Base-by-base conservation (phyloP, 805 yeast genomes). In the Millerozyma acaciae region DNA sequence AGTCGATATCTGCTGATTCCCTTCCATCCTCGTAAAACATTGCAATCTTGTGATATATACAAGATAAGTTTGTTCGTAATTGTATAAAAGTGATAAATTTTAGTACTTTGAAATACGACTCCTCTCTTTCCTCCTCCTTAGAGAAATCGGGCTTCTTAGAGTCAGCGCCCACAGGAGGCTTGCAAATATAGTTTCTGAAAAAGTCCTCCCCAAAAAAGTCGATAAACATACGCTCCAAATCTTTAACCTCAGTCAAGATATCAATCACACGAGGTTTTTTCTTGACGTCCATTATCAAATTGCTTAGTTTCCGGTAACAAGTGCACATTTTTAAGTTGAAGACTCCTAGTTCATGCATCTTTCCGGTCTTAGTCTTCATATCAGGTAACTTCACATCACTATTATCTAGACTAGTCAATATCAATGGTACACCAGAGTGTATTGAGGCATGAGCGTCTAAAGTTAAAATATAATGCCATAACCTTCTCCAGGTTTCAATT, bases 191-290 rank as follows among this genome's bases (percentile, higher is more conserved):
- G 26, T 61, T 68, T 25, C 55, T 51, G 47, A 66, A 66, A 36
- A 64, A 66, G 38, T 66, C 70, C 30, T 59, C 60, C 4, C 71
- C 71, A 42, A 65, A 66, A 23, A 51, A 50, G 7, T 62, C 51
- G 26, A 54, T 49, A 32, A 65, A 65, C 2, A 55, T 34, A 29
- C 47, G 51, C 34, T 66, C 73, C 29, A 66, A 46, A 22, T 49
- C 47, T 33, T 58, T 62, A 1, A 70, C 55, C 39, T 62, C 68
- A 8, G 39, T 29, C 23, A 66, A 45, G 1, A 66, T 42, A 19
- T 62, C 68, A 8, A 61, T 43, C 9, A 66, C 55, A 33, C 50
- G 57, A 8, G 70, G 68, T 24, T 55, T 49, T 4, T 43, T 33
- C 12, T 32, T 43, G 12, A 58, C 45, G 34, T 61, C 62, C 26